Evolutionary conservation across 768 basidiomycete species (phyloP).

Genomic region (Termitomyces sp.): DNA sequence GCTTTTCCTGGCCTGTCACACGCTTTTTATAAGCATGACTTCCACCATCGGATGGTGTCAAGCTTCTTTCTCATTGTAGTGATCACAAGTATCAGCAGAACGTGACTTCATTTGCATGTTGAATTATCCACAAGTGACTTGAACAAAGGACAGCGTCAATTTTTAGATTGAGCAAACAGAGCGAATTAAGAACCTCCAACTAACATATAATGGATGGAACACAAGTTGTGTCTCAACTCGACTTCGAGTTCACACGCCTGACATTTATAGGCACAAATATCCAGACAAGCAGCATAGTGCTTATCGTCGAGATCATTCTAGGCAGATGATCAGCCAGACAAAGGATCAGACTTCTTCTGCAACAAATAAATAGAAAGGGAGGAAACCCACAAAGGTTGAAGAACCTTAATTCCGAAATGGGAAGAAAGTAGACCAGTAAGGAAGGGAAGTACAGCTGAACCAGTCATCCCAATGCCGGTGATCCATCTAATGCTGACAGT

Average conservation of each 20-base stretch:
- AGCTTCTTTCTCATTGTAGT: background rate
- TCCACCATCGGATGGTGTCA: background rate
- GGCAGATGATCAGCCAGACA: background rate
- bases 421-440: conserved; percentile 12
- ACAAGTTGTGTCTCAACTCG: background rate
- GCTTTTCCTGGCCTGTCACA: too few species aligned
- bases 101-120: background rate
- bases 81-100: background rate
- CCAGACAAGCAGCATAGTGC: conserved; percentile 18
- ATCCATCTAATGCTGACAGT: conserved; percentile 40
- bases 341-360: background rate
- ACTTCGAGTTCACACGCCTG: conserved; percentile 11
- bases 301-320: conserved; percentile 23
- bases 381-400: conserved; percentile 13
- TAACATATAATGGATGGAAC: background rate
- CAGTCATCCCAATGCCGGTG: conserved; percentile 28
- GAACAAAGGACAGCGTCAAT: background rate
- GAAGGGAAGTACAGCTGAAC: conserved; percentile 18
- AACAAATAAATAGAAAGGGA: background rate
- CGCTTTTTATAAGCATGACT: background rate
- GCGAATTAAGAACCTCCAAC: background rate
- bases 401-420: conserved; percentile 9
- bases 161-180: background rate
- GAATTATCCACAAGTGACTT: too few species aligned
- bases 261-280: conserved; percentile 16